Evolutionary conservation across 768 basidiomycete species (phyloP).

Genomic region (Gautieria morchelliformis): DNA sequence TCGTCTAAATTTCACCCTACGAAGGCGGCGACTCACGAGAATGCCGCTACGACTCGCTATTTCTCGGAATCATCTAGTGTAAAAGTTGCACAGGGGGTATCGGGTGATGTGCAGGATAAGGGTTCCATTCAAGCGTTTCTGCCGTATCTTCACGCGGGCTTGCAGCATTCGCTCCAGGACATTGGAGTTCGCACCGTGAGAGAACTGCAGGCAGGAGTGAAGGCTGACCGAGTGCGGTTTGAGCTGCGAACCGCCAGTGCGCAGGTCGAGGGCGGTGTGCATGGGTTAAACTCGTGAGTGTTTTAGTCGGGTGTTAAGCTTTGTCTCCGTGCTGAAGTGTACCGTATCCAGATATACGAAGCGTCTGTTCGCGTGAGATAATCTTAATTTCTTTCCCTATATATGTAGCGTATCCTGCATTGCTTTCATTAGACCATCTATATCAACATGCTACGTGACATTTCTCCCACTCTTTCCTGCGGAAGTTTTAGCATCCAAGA

Average conservation of each 20-base stretch:
- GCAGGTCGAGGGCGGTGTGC: slow-evolving; percentile 92
- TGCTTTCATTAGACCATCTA: neutral
- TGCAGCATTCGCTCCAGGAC: slow-evolving; percentile 94
- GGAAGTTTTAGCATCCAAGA: slow-evolving; percentile 86
- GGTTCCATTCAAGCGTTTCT: slow-evolving; percentile 89
- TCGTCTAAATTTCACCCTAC: slow-evolving; percentile 38
- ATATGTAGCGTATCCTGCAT: neutral
- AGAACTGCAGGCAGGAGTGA: slow-evolving; percentile 57
- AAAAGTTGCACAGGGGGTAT: slow-evolving; percentile 95
- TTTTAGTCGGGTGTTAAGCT: neutral
- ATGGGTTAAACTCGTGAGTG: slow-evolving; percentile 86
- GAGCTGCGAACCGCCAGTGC: slow-evolving; percentile 92
- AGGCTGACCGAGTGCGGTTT: slow-evolving; percentile 64
- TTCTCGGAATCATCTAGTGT: slow-evolving; percentile 88
- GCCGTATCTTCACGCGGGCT: slow-evolving; percentile 71
- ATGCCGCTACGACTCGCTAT: slow-evolving; percentile 93
- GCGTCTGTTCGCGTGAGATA: slow-evolving; percentile 35
- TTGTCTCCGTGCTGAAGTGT: neutral
- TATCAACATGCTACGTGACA: neutral
- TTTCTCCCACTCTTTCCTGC: slow-evolving; percentile 42
- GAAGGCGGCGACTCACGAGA: slow-evolving; percentile 52
- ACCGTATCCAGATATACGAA: slow-evolving; percentile 40
- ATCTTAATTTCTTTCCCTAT: neutral
- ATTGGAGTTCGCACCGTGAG: slow-evolving; percentile 65
- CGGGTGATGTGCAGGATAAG: slow-evolving; percentile 96